phyloP scores from a whole-genome alignment of 2,329 filamentous ascomycete species.

The Aotearoamyces nothofagi region DNA sequence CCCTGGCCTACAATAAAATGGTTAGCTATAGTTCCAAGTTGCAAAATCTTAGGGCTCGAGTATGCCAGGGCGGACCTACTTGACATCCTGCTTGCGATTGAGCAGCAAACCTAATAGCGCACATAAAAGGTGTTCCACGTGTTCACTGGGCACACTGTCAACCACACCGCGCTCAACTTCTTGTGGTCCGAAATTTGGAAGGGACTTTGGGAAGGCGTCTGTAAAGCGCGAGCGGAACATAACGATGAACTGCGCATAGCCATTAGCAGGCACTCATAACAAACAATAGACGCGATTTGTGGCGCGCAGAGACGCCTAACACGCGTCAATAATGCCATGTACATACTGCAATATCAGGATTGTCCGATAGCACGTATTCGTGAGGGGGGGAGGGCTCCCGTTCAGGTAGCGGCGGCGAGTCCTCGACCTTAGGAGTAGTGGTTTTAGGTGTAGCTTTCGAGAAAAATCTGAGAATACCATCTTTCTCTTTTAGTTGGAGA shows the following conservation, averaged over 20 bases:
- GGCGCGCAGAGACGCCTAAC: conserved; percentile 27
- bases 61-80: conserved; percentile 44
- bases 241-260: conserved; percentile 67
- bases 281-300: conserved; percentile 31
- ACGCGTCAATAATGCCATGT: conserved; percentile 24
- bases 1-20: conserved; percentile 46
- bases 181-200: conserved; percentile 84
- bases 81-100: conserved; percentile 97
- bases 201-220: conserved; percentile 75
- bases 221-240: conserved; percentile 94
- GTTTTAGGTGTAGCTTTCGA: conserved; percentile 31
- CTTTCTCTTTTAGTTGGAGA: conserved; percentile 32
- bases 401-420: conserved; percentile 55
- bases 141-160: conserved; percentile 63
- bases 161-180: conserved; percentile 82
- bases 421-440: conserved; percentile 33
- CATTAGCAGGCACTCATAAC: conserved; percentile 13
- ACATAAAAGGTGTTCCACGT: conserved; percentile 79
- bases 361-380: conserved; percentile 80
- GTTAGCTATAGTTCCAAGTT: neutral
- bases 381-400: conserved; percentile 78
- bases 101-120: conserved; percentile 75
- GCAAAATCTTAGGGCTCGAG: neutral
- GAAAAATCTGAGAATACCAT: conserved; percentile 54
- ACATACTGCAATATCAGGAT: conserved; percentile 83